These are phyloP conservation scores for Leptosphaerulina australis DNA, from an alignment of 2,329 filamentous ascomycete species.

Conservation along the genomic window DNA sequence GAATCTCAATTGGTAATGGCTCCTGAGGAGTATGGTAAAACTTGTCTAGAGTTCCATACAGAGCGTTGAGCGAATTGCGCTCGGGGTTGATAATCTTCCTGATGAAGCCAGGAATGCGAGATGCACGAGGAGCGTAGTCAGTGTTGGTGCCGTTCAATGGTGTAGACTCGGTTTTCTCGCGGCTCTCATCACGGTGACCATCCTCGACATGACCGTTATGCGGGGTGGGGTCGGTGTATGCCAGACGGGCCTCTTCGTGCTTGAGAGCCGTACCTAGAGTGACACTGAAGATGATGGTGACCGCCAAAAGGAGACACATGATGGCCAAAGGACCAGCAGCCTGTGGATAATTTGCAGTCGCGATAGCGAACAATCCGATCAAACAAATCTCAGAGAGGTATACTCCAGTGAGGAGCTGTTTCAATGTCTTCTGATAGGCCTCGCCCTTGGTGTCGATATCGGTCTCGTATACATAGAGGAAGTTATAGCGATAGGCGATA, in stretches of 20 bases:
- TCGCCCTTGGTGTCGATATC: slow-evolving; percentile 55
- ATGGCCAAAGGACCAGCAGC: slow-evolving; percentile 52
- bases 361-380: slow-evolving; percentile 55
- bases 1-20: slow-evolving; percentile 42
- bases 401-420: slow-evolving; percentile 55
- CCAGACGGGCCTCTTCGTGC: slow-evolving; percentile 39
- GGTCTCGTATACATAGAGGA: slow-evolving; percentile 57
- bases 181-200: slow-evolving; percentile 27
- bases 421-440: slow-evolving; percentile 54
- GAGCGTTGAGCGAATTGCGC: slow-evolving; percentile 36
- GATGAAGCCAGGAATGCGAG: slow-evolving; percentile 43
- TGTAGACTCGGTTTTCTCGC: slow-evolving; percentile 21
- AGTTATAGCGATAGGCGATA: slow-evolving; percentile 56
- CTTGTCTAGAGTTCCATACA: slow-evolving; percentile 40
- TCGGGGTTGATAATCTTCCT: slow-evolving; percentile 43
- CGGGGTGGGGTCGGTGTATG: slow-evolving; percentile 35
- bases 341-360: slow-evolving; percentile 41
- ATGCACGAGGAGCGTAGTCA: slow-evolving; percentile 26
- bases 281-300: slow-evolving; percentile 52
- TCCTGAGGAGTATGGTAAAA: slow-evolving; percentile 43
- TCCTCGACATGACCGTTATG: slow-evolving; percentile 31
- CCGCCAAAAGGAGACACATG: slow-evolving; percentile 50
- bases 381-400: slow-evolving; percentile 57
- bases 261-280: slow-evolving; percentile 42
- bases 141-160: slow-evolving; percentile 11